Evolutionary conservation across 805 yeast genomes (phyloP), one percentile per base, ranked within the genome.

Genomic region (Kodamaea kakaduensis): DNA sequence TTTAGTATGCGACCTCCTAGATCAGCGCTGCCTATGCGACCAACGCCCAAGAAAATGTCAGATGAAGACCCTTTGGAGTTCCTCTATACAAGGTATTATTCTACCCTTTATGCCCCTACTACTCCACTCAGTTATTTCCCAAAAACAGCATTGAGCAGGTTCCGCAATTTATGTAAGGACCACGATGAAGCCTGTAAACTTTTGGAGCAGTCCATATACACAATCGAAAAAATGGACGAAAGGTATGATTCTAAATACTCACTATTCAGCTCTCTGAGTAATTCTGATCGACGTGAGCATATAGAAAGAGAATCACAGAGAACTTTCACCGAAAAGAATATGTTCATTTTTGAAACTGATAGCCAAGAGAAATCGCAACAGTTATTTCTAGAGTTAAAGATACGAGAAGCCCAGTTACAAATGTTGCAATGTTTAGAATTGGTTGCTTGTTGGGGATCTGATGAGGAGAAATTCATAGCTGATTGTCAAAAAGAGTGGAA

Each of bases 401-500:
- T 72, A 2, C 56, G 81, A 22, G 83, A 77, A 43, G 71, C 78
- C 1, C 80, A 76, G 42, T 48, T 78, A 20, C 83, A 78, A 46
- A 57, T 75, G 0, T 44, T 78, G 2, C 41, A 75, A 1, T 42
- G 73, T 2, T 44, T 77, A 25, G 83, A 78, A 43, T 37, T 74
- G 3, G 50, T 77, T 3, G 43, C 51, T 15, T 31, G 57, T 8
- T 50, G 60, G 38, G 52, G 51, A 4, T 41, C 65, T 6, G 69
- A 67, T 35, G 72, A 59, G 50, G 49, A 40, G 17, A 55, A 43
- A 13, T 66, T 57, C 47, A 55, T 64, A 46, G 56, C 36, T 25
- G 37, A 31, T 25, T 46, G 41, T 46, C 36, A 20, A 38, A 53
- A 41, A 43, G 63, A 16, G 38, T 62, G 37, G 54, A 65, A 37